These are phyloP conservation scores for Dactylellina parvicollis DNA, from an alignment of 2,329 filamentous ascomycete genomes.

Conservation along the genomic window DNA sequence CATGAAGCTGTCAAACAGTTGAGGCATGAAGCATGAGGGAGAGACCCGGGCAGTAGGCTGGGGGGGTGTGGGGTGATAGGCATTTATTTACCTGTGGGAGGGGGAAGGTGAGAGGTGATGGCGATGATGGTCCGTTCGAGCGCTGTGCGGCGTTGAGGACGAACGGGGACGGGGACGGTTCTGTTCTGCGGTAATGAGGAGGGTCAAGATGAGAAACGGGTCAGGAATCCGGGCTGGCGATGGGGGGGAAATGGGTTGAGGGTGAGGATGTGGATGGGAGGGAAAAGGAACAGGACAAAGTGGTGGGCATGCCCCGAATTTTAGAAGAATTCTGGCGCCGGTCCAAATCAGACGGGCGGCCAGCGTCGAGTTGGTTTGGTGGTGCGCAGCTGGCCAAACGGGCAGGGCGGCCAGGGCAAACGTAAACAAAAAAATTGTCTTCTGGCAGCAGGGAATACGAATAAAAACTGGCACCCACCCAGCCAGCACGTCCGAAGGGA, in stretches of 20 bases:
- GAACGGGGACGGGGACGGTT: no score
- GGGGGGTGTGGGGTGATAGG: not conserved
- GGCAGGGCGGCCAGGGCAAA: not conserved
- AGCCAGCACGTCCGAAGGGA: constrained; percentile 10
- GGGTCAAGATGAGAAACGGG: not conserved
- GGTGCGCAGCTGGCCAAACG: not conserved
- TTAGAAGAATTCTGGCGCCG: constrained; percentile 16
- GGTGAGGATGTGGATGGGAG: not conserved
- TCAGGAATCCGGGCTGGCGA: no score
- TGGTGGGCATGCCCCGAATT: constrained; percentile 24
- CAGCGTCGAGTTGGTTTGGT: not conserved
- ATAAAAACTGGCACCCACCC: not conserved
- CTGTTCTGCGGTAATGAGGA: no score
- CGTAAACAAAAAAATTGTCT: not conserved
- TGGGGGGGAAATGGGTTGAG: not conserved
- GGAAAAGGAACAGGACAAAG: constrained; percentile 1
- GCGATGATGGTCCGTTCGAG: not conserved
- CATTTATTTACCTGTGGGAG: no score
- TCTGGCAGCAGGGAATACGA: not conserved
- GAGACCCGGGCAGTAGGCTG: not conserved
- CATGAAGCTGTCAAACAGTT: constrained; percentile 10
- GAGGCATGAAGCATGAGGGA: not conserved
- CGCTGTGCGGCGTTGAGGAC: no score
- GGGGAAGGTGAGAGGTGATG: not conserved
- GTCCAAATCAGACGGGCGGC: constrained; percentile 11